Percentiles rank a stretch among this genome's conserved stretches.
These are phyloP conservation scores for Ogataea wickerhamii DNA, from an alignment of 805 yeast genomes.

Conservation along the genomic window DNA sequence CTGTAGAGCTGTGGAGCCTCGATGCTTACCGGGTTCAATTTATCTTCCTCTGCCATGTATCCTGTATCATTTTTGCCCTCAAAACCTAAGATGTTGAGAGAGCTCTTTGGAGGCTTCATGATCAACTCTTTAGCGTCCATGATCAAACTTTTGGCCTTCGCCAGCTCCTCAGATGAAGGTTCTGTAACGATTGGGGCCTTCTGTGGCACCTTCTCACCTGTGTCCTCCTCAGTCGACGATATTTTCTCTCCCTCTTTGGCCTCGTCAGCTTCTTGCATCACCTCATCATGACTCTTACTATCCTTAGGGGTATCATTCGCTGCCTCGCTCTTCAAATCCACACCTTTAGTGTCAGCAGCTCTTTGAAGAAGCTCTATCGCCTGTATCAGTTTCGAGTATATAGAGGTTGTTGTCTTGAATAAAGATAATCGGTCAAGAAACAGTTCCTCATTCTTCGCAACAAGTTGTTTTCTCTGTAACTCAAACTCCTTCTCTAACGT, in stretches of 20 bases:
- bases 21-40: conserved; percentile 52
- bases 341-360: conserved; percentile 1
- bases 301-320: conserved; percentile 2
- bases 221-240: not conserved
- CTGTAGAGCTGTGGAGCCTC: conserved; percentile 62
- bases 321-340: not conserved
- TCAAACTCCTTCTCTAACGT: conserved; percentile 65
- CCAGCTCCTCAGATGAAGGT: conserved; percentile 12
- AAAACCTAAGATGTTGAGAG: conserved; percentile 30
- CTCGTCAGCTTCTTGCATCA: conserved; percentile 16
- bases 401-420: conserved; percentile 51
- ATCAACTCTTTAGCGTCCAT: conserved; percentile 28
- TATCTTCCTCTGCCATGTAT: conserved; percentile 31
- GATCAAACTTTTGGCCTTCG: conserved; percentile 21
- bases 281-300: conserved; percentile 4
- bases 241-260: not conserved
- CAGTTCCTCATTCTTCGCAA: conserved; percentile 62
- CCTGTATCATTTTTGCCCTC: conserved; percentile 22
- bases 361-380: conserved; percentile 29
- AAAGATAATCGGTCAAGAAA: conserved; percentile 65
- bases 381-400: conserved; percentile 45
- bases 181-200: conserved; percentile 4
- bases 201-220: conserved; percentile 5
- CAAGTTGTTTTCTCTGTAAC: conserved; percentile 55
- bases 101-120: conserved; percentile 32